Conservation (phyloP, 257 asterid species). For the Nicotiana obtusifolia region DNA sequence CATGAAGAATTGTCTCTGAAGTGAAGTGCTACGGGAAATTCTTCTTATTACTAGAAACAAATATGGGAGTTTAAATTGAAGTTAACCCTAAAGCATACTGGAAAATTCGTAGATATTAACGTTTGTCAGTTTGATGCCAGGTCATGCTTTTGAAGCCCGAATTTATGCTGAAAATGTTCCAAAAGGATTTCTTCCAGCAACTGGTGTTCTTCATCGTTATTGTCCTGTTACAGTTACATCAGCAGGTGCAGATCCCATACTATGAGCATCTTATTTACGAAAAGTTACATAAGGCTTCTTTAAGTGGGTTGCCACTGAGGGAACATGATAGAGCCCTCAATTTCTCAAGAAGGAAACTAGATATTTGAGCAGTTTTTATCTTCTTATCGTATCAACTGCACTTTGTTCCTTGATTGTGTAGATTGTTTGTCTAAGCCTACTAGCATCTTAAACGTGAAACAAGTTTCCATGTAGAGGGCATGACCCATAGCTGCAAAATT, state of each 20-base stretch:
- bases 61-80: background rate
- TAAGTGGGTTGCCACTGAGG: background rate
- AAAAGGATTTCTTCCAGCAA: slow-evolving; percentile 96
- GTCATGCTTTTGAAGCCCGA: slow-evolving; percentile 99
- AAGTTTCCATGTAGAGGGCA: background rate
- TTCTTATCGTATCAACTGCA: background rate
- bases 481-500: background rate
- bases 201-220: slow-evolving; percentile 93
- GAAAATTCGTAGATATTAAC: background rate
- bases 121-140: slow-evolving; percentile 32
- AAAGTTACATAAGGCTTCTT: background rate
- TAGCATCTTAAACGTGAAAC: background rate
- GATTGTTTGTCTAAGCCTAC: background rate
- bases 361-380: background rate
- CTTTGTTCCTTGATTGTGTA: background rate
- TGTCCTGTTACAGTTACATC: slow-evolving; percentile 73
- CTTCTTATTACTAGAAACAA: background rate
- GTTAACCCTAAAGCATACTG: background rate
- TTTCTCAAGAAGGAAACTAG: background rate
- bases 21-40: background rate
- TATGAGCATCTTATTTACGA: background rate
- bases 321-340: slow-evolving; percentile 10
- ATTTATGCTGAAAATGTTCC: slow-evolving; percentile 98
- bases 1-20: background rate
- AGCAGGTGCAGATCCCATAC: slow-evolving; percentile 42